Evolutionary conservation across 2,329 filamentous ascomycete species (phyloP).

Genomic region (Aspergillus proliferans): DNA sequence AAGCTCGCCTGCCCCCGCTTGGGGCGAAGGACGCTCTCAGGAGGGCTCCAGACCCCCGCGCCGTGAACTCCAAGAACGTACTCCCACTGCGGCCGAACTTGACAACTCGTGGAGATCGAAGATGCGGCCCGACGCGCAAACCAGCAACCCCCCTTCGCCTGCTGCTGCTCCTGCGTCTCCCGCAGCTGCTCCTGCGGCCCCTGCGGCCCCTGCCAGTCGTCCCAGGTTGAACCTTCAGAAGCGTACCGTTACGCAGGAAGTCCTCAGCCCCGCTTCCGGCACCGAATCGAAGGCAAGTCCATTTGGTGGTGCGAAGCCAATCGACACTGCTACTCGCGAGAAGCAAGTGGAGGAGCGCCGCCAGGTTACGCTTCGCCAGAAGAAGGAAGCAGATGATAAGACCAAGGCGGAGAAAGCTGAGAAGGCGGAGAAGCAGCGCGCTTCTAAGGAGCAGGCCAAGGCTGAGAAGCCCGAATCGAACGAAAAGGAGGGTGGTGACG

Average conservation of each 20-base stretch:
- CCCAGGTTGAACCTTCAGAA: constrained; percentile 85
- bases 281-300: constrained; percentile 78
- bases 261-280: constrained; percentile 40
- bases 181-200: constrained; percentile 50
- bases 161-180: constrained; percentile 43
- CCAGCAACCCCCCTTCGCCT: constrained; percentile 69
- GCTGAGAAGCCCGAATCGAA: constrained; percentile 34
- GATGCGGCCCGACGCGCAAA: constrained; percentile 81
- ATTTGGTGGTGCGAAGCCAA: constrained; percentile 88
- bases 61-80: constrained; percentile 66
- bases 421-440: constrained; percentile 56
- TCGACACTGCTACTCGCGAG: constrained; percentile 86
- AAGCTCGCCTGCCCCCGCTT: constrained; percentile 67
- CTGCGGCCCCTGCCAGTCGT: constrained; percentile 55
- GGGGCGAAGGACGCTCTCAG: constrained; percentile 63
- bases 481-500: constrained; percentile 35
- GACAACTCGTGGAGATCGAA: constrained; percentile 88
- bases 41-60: constrained; percentile 75
- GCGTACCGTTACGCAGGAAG: constrained; percentile 77
- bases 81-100: constrained; percentile 79
- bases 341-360: constrained; percentile 86
- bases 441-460: constrained; percentile 35
- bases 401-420: constrained; percentile 72
- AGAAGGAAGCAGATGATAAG: constrained; percentile 82
- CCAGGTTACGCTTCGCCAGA: constrained; percentile 65